Evolutionary conservation across 1,139 yeast species (phyloP).

Genomic region (Geotrichum fermentans): DNA sequence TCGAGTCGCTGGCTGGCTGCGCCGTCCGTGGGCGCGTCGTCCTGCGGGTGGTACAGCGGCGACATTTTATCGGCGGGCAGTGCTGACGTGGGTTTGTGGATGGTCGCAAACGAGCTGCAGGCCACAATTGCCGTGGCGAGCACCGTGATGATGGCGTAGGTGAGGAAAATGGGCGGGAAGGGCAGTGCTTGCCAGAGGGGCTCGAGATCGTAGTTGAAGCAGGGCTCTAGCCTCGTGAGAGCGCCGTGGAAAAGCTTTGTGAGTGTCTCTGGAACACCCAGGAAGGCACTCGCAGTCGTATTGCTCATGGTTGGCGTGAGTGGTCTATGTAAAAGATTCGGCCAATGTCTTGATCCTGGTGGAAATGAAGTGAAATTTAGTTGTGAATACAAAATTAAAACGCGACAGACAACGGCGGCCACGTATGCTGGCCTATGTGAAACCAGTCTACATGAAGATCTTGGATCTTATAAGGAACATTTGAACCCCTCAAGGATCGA

Average conservation of each 20-base stretch:
- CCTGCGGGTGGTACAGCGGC: slow-evolving; percentile 46
- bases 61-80: slow-evolving; percentile 40
- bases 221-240: background rate
- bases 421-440: too few relatives aligned
- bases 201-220: slow-evolving; percentile 14
- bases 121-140: slow-evolving; percentile 38
- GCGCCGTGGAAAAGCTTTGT: background rate
- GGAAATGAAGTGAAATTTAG: too few relatives aligned
- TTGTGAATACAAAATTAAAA: too few relatives aligned
- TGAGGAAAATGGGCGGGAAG: slow-evolving; percentile 24
- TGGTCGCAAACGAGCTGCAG: slow-evolving; percentile 42
- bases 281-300: background rate
- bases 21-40: slow-evolving; percentile 26
- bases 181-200: slow-evolving; percentile 18
- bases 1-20: slow-evolving; percentile 20
- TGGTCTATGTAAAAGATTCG: too few relatives aligned
- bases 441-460: too few relatives aligned
- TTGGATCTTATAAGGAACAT: too few relatives aligned
- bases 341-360: too few relatives aligned
- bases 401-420: too few relatives aligned
- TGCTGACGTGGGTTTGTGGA: slow-evolving; percentile 46
- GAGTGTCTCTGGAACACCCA: too few relatives aligned
- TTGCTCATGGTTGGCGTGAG: background rate
- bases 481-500: too few relatives aligned
- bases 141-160: slow-evolving; percentile 25